Percentiles rank a stretch among this genome's conserved stretches.
Conservation (phyloP, 768 basidiomycete species). For the Filobasidium floriforme region DNA sequence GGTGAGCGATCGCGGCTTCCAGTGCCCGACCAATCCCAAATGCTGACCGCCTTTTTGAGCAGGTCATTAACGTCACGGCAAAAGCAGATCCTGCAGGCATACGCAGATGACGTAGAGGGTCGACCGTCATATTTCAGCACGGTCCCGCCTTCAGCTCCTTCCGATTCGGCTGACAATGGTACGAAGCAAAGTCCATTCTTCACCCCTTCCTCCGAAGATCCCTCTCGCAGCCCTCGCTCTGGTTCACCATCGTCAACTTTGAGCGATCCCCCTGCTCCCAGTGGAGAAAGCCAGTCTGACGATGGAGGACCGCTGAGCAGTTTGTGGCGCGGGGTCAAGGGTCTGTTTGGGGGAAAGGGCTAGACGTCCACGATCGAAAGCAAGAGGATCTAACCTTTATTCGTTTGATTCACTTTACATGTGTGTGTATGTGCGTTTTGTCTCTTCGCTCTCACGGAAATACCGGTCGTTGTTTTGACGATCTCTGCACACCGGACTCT, state of each 20-base stretch:
- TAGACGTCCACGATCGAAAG: neutral
- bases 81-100: slow-evolving; percentile 76
- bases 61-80: slow-evolving; percentile 79
- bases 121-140: slow-evolving; percentile 40
- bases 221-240: neutral
- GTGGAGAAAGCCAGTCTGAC: neutral
- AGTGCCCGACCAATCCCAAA: neutral
- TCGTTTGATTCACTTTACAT: slow-evolving; percentile 5
- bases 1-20: slow-evolving; percentile 56
- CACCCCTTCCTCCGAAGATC: neutral
- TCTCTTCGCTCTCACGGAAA: too few relatives aligned
- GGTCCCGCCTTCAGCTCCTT: slow-evolving; percentile 12
- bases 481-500: too few relatives aligned
- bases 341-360: slow-evolving; percentile 12
- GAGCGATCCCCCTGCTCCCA: neutral
- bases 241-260: neutral
- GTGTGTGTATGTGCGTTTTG: neutral
- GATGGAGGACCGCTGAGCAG: slow-evolving; percentile 6
- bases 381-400: neutral
- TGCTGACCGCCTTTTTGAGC: slow-evolving; percentile 12
- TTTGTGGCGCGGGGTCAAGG: slow-evolving; percentile 10
- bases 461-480: too few relatives aligned
- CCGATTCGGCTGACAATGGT: slow-evolving; percentile 16
- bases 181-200: slow-evolving; percentile 15
- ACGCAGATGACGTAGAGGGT: slow-evolving; percentile 88